Conservation (phyloP, 805 yeast genomes). For the Ogataea degrootiae region DNA sequence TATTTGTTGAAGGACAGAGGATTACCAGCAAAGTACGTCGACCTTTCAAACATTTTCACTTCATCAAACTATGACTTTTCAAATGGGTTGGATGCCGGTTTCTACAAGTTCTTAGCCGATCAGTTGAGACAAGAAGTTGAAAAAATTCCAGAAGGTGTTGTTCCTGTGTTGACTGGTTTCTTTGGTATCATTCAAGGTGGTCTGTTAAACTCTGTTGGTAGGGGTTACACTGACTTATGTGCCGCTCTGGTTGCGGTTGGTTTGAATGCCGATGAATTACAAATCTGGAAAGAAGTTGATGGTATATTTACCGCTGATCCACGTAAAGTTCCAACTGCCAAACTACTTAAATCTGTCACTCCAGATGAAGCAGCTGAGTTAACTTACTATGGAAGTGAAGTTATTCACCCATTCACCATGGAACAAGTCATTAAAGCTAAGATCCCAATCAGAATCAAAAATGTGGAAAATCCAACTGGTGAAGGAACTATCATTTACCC, state of each 20-base stretch:
- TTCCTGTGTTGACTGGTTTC: constrained; percentile 94
- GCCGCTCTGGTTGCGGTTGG: constrained; percentile 97
- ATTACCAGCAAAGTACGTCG: constrained; percentile 72
- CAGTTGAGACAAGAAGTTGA: constrained; percentile 47
- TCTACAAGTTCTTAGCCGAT: constrained; percentile 53
- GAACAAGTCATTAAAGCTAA: constrained; percentile 95
- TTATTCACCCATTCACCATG: constrained; percentile 98
- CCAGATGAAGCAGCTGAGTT: constrained; percentile 99
- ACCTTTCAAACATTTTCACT: constrained; percentile 61
- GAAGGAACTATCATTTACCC: constrained; percentile 93
- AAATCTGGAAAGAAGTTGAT: constrained; percentile 98
- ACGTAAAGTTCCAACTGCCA: constrained; percentile 85
- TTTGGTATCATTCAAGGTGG: constrained; percentile 98
- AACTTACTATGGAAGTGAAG: constrained; percentile 97
- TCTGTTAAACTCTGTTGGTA: constrained; percentile 83
- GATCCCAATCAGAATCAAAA: constrained; percentile 94
- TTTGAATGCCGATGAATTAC: constrained; percentile 84
- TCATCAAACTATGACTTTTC: constrained; percentile 53
- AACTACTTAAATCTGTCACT: constrained; percentile 80
- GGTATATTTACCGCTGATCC: constrained; percentile 99
- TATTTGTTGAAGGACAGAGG: constrained; percentile 80
- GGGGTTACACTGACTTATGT: constrained; percentile 97
- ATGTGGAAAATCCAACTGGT: constrained; percentile 92
- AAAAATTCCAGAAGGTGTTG: constrained; percentile 35
- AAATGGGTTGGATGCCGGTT: constrained; percentile 60